A percentile compares a stretch with the other conserved stretches of the same genome.
Evolutionary conservation across 1,284 basidiomycete species (phyloP).

Genomic region (Caloboletus inedulis): DNA sequence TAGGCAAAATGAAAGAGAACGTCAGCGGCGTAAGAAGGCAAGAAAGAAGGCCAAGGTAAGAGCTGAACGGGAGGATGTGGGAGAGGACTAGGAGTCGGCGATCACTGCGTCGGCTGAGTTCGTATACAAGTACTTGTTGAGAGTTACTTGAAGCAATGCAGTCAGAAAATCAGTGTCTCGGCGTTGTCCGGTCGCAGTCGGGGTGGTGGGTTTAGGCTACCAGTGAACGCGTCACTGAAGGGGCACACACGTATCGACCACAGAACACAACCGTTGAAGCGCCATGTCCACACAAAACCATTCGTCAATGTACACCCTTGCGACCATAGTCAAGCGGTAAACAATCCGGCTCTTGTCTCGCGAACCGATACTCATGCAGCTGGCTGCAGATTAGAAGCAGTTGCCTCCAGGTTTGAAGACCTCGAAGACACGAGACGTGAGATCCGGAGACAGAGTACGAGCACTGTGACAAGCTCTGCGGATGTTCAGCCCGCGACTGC

Average conservation of each 20-base stretch:
- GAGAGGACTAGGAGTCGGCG: constrained; percentile 14
- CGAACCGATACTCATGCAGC: constrained; percentile 4
- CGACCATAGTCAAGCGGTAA: constrained; percentile 82
- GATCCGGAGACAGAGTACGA: constrained; percentile 26
- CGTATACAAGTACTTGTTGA: neutral
- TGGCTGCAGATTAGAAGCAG: constrained; percentile 74
- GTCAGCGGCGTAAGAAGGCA: constrained; percentile 65
- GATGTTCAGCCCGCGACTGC: constrained; percentile 34
- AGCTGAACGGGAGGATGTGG: constrained; percentile 2
- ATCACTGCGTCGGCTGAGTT: neutral
- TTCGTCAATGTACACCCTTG: constrained; percentile 62
- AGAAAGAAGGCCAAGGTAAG: constrained; percentile 53
- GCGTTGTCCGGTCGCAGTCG: constrained; percentile 17
- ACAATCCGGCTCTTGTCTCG: constrained; percentile 21
- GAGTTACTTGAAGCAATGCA: neutral
- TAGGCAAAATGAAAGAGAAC: constrained; percentile 67
- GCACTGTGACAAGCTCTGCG: constrained; percentile 30
- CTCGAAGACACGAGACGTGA: constrained; percentile 53
- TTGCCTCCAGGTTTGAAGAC: constrained; percentile 93
- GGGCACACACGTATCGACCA: neutral
- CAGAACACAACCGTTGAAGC: neutral
- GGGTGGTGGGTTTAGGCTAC: constrained; percentile 5
- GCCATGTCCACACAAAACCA: constrained; percentile 37
- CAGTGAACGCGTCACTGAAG: neutral
- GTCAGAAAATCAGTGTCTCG: neutral